A percentile compares a stretch with the other conserved stretches of the same genome.
Evolutionary conservation across 306 rosid species (phyloP).

Genomic region (Hippophae rhamnoides): DNA sequence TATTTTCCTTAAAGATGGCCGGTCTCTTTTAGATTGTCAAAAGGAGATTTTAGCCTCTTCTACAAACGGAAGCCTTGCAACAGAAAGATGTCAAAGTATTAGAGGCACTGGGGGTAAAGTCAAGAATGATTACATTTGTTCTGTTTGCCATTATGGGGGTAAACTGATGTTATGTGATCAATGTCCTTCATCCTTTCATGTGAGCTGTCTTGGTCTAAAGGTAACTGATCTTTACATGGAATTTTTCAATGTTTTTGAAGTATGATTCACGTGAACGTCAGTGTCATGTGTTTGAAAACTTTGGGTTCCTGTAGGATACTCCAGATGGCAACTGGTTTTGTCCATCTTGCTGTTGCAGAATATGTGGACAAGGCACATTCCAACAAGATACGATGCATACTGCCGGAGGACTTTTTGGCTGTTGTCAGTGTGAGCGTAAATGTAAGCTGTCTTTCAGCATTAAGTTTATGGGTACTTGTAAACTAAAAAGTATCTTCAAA

Average conservation of each 20-base stretch:
- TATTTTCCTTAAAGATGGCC: slow-evolving; percentile 55
- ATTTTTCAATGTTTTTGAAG: not conserved
- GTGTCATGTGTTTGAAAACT: slow-evolving; percentile 14
- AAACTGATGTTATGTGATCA: slow-evolving; percentile 69
- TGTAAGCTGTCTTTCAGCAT: slow-evolving; percentile 33
- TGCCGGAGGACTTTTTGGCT: slow-evolving; percentile 27
- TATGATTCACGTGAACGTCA: not conserved
- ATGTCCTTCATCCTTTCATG: slow-evolving; percentile 77
- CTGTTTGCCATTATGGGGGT: slow-evolving; percentile 76
- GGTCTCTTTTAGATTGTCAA: slow-evolving; percentile 59
- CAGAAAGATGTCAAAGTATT: slow-evolving; percentile 9
- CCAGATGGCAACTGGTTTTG: slow-evolving; percentile 95
- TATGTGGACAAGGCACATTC: slow-evolving; percentile 43
- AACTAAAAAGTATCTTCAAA: slow-evolving; percentile 5
- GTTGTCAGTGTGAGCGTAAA: slow-evolving; percentile 69
- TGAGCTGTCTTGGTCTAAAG: slow-evolving; percentile 56
- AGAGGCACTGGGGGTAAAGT: slow-evolving; percentile 21
- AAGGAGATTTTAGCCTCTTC: slow-evolving; percentile 25
- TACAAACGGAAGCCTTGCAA: slow-evolving; percentile 15
- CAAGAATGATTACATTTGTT: slow-evolving; percentile 60
- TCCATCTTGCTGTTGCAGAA: slow-evolving; percentile 65
- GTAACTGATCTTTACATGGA: slow-evolving; percentile 28
- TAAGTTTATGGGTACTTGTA: not conserved
- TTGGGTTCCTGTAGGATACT: slow-evolving; percentile 39
- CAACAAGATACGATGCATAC: slow-evolving; percentile 24